Base-by-base conservation (phyloP, 345 rosid genomes). In the Noccaea bulbosa region DNA sequence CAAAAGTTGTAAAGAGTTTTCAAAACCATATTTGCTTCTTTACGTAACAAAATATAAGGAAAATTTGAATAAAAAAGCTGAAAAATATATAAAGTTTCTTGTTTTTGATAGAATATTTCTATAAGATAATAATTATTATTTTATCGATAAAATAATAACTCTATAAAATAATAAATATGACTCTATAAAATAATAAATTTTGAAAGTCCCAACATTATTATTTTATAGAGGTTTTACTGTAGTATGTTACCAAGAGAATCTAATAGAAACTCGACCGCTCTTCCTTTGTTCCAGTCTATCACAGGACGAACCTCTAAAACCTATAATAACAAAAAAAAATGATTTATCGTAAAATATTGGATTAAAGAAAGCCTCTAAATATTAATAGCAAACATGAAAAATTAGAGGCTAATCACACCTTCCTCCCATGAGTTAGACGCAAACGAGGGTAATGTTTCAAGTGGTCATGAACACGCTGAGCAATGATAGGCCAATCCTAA, bases 291-390 rank as follows among this genome's bases (percentile, higher is more conserved):
- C 99, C 99, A 91, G 60, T 91, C 87, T 59, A 94, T 89, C 75
- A 73, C 82, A 55, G 97, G 99, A 79, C 99, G 97, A 80, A 94
- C 77, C 81, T 91, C 99, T 80, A 94, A 89, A 80, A 94, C 99
- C 98, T 93, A 50, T 20, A 62, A 34, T 40, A 41, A 40, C 37
- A 69, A 62, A 20, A 69, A 62, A 20, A 50, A 39, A 5, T 3
- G 4, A n/a, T 11, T 22, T 22, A 22, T n/a, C n/a, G 7, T 55
- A 6, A 15, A 14, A 2, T 5, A 35, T 10, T 6, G 11, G 10
- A 34, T 55, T 55, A 1, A 3, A 54, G 17, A 1, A 3, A 54
- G 17, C 30, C 30, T 9, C 24, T n/a, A 14, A 33, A 54, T 2
- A n/a, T 16, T 52, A 41, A 37, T 8, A 5, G 1, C 2, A 38